Evolutionary conservation across 108 stramenopile species (phyloP), one percentile per base, ranked within the genome.

Genomic region (Mediolabrus comicus): DNA sequence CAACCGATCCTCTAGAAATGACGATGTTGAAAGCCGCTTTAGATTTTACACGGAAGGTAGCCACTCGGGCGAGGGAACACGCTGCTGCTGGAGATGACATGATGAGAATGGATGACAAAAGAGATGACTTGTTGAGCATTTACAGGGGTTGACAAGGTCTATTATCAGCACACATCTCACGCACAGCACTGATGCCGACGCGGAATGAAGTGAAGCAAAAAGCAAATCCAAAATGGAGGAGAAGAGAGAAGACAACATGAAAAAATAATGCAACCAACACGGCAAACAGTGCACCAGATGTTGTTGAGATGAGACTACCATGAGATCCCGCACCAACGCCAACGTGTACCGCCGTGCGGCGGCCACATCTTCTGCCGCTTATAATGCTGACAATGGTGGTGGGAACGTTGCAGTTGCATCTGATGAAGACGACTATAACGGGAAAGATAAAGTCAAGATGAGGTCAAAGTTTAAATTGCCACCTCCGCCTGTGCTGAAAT

Each of bases 1-100:
- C 31, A 9, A 85, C 82, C 7, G 84, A 83, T 34, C 84, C 84
- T 4, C 51, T 66, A 9, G 75, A 49, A 43, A 85, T 80, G 34
- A 65, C 60, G 11, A 85, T 70, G n/a, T 58, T 49, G 65, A 85
- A 78, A 24, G 10, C n/a, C n/a, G n/a, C 16, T 39, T 24, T 17
- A 38, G 60, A 62, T 22, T 17, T 35, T 2, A 39, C 36, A 25
- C 39, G 60, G 38, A 27, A 62, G 36, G 60, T 22, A 7, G 60
- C 60, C 38, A 62, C 35, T 62, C 38, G 34, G 60, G 36, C 26
- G 19, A 61, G 60, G 39, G 36, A 39, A 26, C 35, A 61, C 1
- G 22, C 43, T 22, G 43, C 17, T 46, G 43, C 19, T 19, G 19
- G 19, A 46, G 46, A 22, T 0, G 46, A 22, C 46, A 49, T 49